phyloP scores from a whole-genome alignment of 2,329 filamentous ascomycete species.

The Phialocephala sp. region DNA sequence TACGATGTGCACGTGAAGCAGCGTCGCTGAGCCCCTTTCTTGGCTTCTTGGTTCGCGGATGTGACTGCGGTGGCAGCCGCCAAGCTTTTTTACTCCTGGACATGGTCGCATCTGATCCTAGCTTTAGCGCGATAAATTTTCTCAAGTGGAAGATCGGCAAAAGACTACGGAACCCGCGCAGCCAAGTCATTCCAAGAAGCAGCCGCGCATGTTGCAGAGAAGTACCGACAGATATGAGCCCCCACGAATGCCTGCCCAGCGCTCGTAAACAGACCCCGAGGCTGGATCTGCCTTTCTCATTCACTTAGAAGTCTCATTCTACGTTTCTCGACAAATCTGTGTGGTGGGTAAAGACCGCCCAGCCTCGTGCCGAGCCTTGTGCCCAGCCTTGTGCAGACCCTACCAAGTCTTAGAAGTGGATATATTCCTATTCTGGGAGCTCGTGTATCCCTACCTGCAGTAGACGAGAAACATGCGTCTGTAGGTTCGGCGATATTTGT shows the following conservation, averaged over 20 bases:
- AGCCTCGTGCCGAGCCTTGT: conserved; percentile 21
- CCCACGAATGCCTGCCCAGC: conserved; percentile 10
- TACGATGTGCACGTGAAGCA: not conserved
- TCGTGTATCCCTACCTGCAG: conserved; percentile 16
- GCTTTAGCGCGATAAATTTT: conserved; percentile 4
- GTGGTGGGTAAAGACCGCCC: conserved; percentile 7
- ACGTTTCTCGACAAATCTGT: not conserved
- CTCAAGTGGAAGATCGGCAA: conserved; percentile 3
- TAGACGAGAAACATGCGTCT: conserved; percentile 22
- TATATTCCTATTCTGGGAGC: conserved; percentile 20
- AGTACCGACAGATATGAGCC: conserved; percentile 5
- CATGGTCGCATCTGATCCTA: not conserved
- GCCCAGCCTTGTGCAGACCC: conserved; percentile 27
- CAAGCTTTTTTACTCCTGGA: not conserved
- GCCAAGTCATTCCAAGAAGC: conserved; percentile 10
- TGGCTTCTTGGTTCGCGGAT: conserved; percentile 1
- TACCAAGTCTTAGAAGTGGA: conserved; percentile 23
- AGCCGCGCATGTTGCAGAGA: conserved; percentile 10
- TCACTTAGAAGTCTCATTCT: conserved; percentile 1
- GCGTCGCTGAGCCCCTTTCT: conserved; percentile 3
- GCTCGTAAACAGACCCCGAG: not conserved
- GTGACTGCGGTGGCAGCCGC: not conserved
- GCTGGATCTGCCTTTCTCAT: not conserved
- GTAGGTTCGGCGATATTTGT: conserved; percentile 16
- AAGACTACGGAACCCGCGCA: not conserved